These are phyloP conservation scores for Nematocida parisii DNA, from an alignment of 371 early-diverging fungal genomes.

Conservation along the genomic window DNA sequence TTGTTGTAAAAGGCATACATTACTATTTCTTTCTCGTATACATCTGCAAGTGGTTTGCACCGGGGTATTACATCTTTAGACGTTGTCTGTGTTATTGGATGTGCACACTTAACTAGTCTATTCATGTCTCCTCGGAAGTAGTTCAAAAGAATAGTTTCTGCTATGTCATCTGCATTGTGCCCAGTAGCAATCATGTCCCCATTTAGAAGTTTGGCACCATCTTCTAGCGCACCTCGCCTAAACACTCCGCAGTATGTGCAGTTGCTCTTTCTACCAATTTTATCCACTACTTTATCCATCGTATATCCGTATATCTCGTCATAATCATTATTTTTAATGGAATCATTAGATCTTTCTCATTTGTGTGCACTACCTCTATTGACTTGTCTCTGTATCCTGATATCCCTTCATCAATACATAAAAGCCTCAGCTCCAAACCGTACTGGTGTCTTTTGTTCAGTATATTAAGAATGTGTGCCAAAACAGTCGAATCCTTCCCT, in stretches of 20 bases:
- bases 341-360: conserved; percentile 83
- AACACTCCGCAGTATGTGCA: conserved; percentile 99
- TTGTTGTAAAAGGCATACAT: conserved; percentile 98
- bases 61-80: conserved; percentile 70
- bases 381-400: conserved; percentile 96
- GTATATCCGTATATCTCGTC: conserved; percentile 87
- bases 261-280: conserved; percentile 88
- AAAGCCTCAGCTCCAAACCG: conserved; percentile 81
- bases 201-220: conserved; percentile 82
- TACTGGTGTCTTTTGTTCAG: conserved; percentile 89
- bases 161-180: conserved; percentile 99
- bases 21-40: conserved; percentile 98
- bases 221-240: conserved; percentile 91
- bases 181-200: conserved; percentile 95
- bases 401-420: conserved; percentile 98
- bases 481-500: conserved; percentile 96
- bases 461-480: conserved; percentile 87
- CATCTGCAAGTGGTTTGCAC: conserved; percentile 96
- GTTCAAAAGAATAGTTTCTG: conserved; percentile 98
- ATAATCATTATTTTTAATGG: conserved; percentile 87
- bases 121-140: conserved; percentile 91
- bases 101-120: conserved; percentile 85
- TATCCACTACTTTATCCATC: conserved; percentile 89
- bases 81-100: conserved; percentile 75
- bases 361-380: conserved; percentile 83